Evolutionary conservation across 2,329 filamentous ascomycete genomes (phyloP), one percentile per base, ranked within the genome.

Genomic region (Fusarium multiceps): DNA sequence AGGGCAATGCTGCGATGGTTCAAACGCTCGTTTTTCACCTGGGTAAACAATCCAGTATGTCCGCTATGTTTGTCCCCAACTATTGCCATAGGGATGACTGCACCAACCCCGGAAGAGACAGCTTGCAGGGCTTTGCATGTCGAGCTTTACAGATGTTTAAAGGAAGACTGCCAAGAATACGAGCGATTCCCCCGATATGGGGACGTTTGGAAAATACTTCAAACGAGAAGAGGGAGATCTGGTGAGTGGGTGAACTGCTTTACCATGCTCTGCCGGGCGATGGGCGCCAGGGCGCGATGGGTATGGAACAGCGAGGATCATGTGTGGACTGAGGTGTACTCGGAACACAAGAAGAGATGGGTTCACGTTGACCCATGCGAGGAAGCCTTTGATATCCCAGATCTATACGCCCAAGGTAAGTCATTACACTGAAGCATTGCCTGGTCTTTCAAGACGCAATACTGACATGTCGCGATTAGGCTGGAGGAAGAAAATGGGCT

Each of bases 201-300:
- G 63, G 95, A 99, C 78, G 95, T 97, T 27, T 98, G 97, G 90
- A 90, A 94, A 50, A 82, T 98, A 63, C 83, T 99, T 43, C 92
- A 98, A 80, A 97, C 93, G 25, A 87, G 93, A 72, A 88, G 92
- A 72, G 96, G 96, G 34, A 90, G 96, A 72, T 91, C 91, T 63
- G 96, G 96, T 66, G 96, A 99, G 83, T 98, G 96, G 94, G 94
- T 93, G 71, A 98, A 98, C 82, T 98, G 94, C 85, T 99, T 99
- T 83, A 95, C 92, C 82, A 98, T 98, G 96, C 87, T 99, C 54
- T 98, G 95, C 84, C 89, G 95, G 64, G 96, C 96, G 6, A 89
- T 98, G 18, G 95, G 95, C 53, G 93, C 92, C 63, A 89, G 95
- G 66, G 94, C 98, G 21, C 89, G 96, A 76, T 99, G 96, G 96